Evolutionary conservation across 2,329 filamentous ascomycete species (phyloP), one percentile per base, ranked within the genome.

Genomic region (Nemania sp.): DNA sequence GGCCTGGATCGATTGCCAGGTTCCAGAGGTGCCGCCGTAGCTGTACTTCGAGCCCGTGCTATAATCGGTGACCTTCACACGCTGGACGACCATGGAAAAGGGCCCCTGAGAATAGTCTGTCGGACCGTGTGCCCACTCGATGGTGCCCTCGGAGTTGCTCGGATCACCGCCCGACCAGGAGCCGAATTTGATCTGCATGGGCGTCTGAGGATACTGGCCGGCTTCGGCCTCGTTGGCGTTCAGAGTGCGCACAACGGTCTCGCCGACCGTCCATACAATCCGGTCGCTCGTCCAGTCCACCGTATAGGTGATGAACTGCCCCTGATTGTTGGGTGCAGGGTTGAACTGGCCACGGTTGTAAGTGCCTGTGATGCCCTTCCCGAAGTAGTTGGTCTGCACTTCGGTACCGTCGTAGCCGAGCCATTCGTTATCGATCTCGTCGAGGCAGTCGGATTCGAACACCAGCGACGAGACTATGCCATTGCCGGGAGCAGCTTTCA

Each of bases 391-490:
- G 64, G 86, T 89, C 74, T 99, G 94, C n/a, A 96, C 89, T 72
- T 96, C 80, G 52, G 78, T 76, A 60, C 81, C 74, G 68, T 90
- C 82, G 50, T 86, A 84, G 53, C 94, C 94, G 20, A 99, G 82
- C 90, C 92, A 97, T 73, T 99, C 94, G 77, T 93, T 89, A 72
- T 99, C 94, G 67, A 99, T 96, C 76, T 99, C 94, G 73, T 99
- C 94, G 39, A 97, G 81, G 66, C 84, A 83, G 71, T 97, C 93
- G 12, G 92, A 97, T 74, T 96, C 87, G 61, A 99, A 77, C 7
- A 99, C 91, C 11, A 94, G 81, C 40, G 91, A 94, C 72, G 90
- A 96, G 61, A 99, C 92, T 65, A 99, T 97, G 55, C 94, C 94
- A 8, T 83, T 86, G 6, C 94, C 94, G 0, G 91, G 87, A 8